phyloP scores from a whole-genome alignment of 2,329 filamentous ascomycete genomes.

The Ophiostoma populinum region DNA sequence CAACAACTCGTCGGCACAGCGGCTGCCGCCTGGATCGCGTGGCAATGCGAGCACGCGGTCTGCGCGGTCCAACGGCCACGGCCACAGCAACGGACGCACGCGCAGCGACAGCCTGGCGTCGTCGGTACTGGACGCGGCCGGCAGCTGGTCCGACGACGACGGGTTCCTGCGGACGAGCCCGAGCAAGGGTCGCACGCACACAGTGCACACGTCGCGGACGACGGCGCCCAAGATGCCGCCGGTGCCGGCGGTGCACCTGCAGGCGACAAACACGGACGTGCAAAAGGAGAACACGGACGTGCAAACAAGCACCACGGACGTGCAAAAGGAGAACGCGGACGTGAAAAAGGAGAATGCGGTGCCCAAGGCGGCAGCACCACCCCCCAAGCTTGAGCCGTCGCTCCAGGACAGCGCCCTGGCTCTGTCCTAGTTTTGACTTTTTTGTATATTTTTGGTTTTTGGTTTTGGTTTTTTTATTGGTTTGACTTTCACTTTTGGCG shows the following conservation, averaged over 20 bases:
- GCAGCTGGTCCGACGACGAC: slow-evolving; percentile 17
- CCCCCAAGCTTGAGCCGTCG: too few species aligned
- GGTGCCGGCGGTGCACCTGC: too few species aligned
- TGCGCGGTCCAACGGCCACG: slow-evolving; percentile 1
- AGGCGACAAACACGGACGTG: too few species aligned
- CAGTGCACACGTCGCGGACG: too few species aligned
- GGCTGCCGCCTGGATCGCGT: too few species aligned
- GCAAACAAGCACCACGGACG: background rate
- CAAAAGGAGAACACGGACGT: slow-evolving; percentile 9
- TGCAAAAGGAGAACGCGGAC: too few species aligned
- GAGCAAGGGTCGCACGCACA: too few species aligned
- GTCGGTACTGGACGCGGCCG: slow-evolving; percentile 9
- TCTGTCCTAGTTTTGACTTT: slow-evolving; percentile 6
- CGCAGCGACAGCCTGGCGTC: slow-evolving; percentile 10
- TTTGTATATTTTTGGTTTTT: background rate
- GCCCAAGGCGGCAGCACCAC: too few species aligned
- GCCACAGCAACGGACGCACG: background rate
- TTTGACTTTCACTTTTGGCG: slow-evolving; percentile 1
- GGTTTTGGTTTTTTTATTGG: background rate
- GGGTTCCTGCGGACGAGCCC: slow-evolving; percentile 12
- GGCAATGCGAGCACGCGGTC: too few species aligned
- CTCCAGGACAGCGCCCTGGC: slow-evolving; percentile 16
- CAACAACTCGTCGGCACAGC: too few species aligned
- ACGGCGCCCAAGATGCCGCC: too few species aligned
- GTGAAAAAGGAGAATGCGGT: too few species aligned